Evolutionary conservation across 2,329 filamentous ascomycete genomes (phyloP).

Genomic region (Madurella fahalii): DNA sequence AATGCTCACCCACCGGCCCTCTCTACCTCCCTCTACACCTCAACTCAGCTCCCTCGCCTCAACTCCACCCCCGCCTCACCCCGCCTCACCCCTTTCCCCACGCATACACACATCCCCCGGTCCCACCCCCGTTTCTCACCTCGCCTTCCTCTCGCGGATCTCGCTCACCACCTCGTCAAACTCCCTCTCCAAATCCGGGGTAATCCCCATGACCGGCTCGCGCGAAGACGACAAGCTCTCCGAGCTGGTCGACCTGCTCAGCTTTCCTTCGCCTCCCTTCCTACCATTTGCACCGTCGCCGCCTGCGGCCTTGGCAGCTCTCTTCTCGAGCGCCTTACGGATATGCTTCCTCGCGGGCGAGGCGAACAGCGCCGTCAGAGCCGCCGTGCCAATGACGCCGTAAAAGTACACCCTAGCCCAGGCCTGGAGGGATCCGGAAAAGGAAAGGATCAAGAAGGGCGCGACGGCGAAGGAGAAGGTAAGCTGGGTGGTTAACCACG

Average conservation of each 20-base stretch:
- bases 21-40: neutral
- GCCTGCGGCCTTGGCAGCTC: conserved; percentile 36
- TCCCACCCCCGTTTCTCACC: conserved; percentile 3
- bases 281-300: neutral
- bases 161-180: conserved; percentile 75
- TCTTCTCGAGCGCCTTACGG: conserved; percentile 54
- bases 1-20: neutral
- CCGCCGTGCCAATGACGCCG: conserved; percentile 62
- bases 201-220: conserved; percentile 71
- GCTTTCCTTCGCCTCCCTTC: neutral
- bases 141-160: conserved; percentile 53
- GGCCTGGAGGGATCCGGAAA: conserved; percentile 65
- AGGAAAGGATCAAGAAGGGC: conserved; percentile 79
- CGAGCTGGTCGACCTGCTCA: conserved; percentile 46
- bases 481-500: conserved; percentile 31
- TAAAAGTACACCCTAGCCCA: conserved; percentile 93
- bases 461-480: conserved; percentile 70
- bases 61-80: neutral
- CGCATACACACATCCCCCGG: neutral
- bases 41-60: neutral
- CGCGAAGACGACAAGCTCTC: conserved; percentile 52
- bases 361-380: conserved; percentile 70
- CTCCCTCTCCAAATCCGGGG: conserved; percentile 69
- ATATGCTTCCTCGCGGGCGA: conserved; percentile 67
- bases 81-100: neutral